A percentile compares a stretch with the other conserved stretches of the same genome.
phyloP scores from a whole-genome alignment of 2,329 filamentous ascomycete species.

The Paradendryphiella salina region DNA sequence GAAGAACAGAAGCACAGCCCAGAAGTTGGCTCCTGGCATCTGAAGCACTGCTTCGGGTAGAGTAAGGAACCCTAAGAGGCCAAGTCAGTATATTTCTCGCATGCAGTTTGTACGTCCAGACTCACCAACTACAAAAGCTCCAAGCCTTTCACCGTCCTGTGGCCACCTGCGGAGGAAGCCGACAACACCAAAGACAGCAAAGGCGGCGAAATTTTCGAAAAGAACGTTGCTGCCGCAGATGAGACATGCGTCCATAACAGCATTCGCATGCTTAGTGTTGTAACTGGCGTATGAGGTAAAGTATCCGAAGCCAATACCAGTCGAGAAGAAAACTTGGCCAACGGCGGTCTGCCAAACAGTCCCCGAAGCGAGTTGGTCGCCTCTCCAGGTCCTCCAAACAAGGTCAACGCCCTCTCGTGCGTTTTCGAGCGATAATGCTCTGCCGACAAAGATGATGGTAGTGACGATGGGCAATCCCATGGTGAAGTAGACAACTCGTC shows the following conservation, averaged over 20 bases:
- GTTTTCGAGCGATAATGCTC: conserved; percentile 58
- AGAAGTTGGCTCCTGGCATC: conserved; percentile 62
- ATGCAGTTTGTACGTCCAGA: too few relatives aligned
- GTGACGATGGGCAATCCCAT: conserved; percentile 63
- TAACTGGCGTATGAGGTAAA: conserved; percentile 64
- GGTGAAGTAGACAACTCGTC: conserved; percentile 64
- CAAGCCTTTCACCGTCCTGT: conserved; percentile 52
- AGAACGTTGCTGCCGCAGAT: conserved; percentile 60
- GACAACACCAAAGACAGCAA: conserved; percentile 60
- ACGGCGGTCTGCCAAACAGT: conserved; percentile 63
- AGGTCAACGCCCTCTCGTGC: conserved; percentile 58
- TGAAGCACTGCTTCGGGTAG: conserved; percentile 60
- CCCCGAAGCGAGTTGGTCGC: conserved; percentile 55
- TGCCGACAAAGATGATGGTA: conserved; percentile 60
- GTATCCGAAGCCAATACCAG: conserved; percentile 60
- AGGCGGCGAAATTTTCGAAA: conserved; percentile 59
- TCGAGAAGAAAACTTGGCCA: conserved; percentile 64
- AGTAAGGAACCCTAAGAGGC: conserved; percentile 54
- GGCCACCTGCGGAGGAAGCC: conserved; percentile 54
- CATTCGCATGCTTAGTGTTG: conserved; percentile 60
- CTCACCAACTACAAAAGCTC: conserved; percentile 57
- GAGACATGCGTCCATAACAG: conserved; percentile 61
- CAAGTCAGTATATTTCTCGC: too few relatives aligned
- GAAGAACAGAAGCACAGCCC: conserved; percentile 62
- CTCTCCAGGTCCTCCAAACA: conserved; percentile 55